Percentiles rank a stretch among this genome's conserved stretches.
phyloP scores from a whole-genome alignment of 441 rosid species.

The Populus trichocarpa region DNA sequence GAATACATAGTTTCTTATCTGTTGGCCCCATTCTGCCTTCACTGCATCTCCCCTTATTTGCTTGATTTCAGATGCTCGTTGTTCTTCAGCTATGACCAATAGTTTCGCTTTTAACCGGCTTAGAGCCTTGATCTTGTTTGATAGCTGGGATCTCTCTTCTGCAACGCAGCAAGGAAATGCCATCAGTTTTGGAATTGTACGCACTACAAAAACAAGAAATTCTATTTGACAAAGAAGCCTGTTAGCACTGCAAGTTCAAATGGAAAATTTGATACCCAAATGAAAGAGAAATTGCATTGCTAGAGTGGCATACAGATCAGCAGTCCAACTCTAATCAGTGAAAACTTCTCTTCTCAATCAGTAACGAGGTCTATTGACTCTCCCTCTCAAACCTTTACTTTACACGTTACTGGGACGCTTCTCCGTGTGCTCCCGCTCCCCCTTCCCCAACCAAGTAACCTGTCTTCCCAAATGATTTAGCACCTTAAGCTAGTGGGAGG shows the following conservation, averaged over 20 bases:
- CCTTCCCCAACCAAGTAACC: background rate
- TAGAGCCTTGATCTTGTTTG: slow-evolving; percentile 83
- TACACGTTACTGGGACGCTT: background rate
- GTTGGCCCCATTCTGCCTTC: slow-evolving; percentile 99
- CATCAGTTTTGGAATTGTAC: background rate
- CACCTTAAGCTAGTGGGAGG: background rate
- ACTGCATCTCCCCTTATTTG: slow-evolving; percentile 92
- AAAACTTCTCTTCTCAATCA: background rate
- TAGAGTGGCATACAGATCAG: background rate
- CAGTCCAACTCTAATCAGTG: background rate
- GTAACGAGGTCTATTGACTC: background rate
- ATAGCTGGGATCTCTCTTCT: slow-evolving; percentile 91
- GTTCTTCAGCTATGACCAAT: slow-evolving; percentile 85
- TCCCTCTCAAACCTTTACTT: background rate
- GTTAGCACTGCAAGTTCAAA: background rate
- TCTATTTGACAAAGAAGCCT: background rate
- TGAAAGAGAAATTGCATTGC: background rate
- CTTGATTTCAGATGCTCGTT: slow-evolving; percentile 84
- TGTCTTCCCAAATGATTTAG: background rate
- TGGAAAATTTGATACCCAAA: background rate
- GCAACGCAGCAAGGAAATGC: slow-evolving; percentile 12
- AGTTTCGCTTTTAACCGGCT: slow-evolving; percentile 81
- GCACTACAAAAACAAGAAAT: background rate
- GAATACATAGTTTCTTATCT: slow-evolving; percentile 85
- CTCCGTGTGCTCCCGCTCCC: background rate